Conservation (phyloP, 805 yeast species). For the Nematodospora valgi region DNA sequence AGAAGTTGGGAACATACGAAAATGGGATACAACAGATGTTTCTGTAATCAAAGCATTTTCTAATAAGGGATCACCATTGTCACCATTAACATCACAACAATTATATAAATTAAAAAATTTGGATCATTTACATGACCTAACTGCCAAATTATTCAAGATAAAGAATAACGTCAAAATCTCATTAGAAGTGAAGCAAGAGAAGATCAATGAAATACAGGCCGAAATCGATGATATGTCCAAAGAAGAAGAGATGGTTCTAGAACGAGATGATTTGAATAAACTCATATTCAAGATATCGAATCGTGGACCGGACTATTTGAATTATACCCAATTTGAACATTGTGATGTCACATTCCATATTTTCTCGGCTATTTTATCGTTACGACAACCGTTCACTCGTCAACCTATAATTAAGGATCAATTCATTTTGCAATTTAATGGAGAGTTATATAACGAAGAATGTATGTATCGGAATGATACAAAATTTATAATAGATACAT, state of each 20-base stretch:
- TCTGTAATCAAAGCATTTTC: constrained; percentile 5
- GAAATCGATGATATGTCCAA: constrained; percentile 13
- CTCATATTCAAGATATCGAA: constrained; percentile 45
- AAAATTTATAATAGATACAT: constrained; percentile 39
- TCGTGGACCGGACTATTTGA: constrained; percentile 63
- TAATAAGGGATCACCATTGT: constrained; percentile 5
- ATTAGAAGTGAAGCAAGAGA: constrained; percentile 10
- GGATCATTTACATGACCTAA: constrained; percentile 23
- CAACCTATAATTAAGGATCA: constrained; percentile 55
- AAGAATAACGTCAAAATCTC: constrained; percentile 27
- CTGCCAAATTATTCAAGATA: constrained; percentile 18
- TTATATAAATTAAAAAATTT: constrained; percentile 25
- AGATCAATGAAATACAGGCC: constrained; percentile 12
- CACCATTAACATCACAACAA: constrained; percentile 15
- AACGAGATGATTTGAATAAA: constrained; percentile 4
- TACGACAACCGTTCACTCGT: constrained; percentile 70
- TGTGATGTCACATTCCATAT: constrained; percentile 23
- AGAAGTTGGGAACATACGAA: neutral
- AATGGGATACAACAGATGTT: constrained; percentile 10
- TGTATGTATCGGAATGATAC: constrained; percentile 62
- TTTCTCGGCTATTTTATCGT: constrained; percentile 72
- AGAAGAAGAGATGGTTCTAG: constrained; percentile 2
- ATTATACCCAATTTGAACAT: constrained; percentile 13
- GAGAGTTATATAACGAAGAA: constrained; percentile 74
- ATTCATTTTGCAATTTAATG: constrained; percentile 72